phyloP scores from a whole-genome alignment of 129 eudicot genomes.

The Scalesia atractyloides region DNA sequence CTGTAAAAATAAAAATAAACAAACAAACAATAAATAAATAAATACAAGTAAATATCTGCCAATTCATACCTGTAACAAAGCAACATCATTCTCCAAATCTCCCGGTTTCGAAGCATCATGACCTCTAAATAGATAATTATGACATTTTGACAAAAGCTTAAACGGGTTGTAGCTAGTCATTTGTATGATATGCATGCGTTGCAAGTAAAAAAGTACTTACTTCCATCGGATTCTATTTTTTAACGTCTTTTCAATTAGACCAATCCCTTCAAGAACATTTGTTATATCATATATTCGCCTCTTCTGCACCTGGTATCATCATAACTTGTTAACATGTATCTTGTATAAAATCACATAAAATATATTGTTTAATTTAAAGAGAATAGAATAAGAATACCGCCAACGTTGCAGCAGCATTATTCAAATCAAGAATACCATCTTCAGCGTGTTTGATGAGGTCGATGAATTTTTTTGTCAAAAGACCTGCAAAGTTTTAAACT shows the following conservation, averaged over 20 bases:
- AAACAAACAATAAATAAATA: not conserved
- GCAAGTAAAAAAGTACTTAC: slow-evolving; percentile 47
- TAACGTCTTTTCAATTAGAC: slow-evolving; percentile 95
- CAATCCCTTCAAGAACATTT: slow-evolving; percentile 98
- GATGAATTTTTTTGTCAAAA: slow-evolving; percentile 86
- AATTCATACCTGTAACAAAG: slow-evolving; percentile 64
- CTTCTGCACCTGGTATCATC: slow-evolving; percentile 82
- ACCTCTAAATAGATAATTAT: slow-evolving; percentile 56
- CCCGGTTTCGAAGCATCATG: slow-evolving; percentile 83
- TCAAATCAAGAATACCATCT: slow-evolving; percentile 95
- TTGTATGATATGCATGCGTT: not conserved
- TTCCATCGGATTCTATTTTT: slow-evolving; percentile 96
- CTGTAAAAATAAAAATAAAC: not conserved
- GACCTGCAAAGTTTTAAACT: slow-evolving; percentile 47
- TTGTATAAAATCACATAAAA: not conserved
- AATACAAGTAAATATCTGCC: slow-evolving; percentile 5
- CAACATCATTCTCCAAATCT: slow-evolving; percentile 64
- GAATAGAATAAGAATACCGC: slow-evolving; percentile 45
- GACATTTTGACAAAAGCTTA: slow-evolving; percentile 15
- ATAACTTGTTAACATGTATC: not conserved
- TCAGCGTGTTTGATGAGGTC: slow-evolving; percentile 89
- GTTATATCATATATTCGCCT: slow-evolving; percentile 98
- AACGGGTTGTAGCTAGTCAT: slow-evolving; percentile 4
- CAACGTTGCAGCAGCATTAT: slow-evolving; percentile 95
- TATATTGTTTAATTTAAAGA: not conserved